These are phyloP conservation scores for Scedosporium dehoogii DNA, from an alignment of 2,329 filamentous ascomycete species.

Conservation along the genomic window DNA sequence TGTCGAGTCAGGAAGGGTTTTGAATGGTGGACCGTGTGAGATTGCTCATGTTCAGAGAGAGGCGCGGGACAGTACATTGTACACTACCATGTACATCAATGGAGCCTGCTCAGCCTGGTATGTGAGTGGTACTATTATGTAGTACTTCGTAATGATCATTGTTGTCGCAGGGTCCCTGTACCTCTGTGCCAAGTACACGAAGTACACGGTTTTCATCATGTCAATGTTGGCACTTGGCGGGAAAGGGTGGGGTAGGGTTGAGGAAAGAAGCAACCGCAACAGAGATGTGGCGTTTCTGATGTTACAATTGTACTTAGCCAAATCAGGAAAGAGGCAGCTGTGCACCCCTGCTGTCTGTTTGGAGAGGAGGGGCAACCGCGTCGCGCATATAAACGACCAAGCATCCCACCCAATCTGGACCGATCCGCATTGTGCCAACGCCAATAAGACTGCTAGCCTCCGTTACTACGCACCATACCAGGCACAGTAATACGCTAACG, in stretches of 20 bases:
- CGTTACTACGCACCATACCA: not conserved
- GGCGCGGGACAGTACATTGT: no score
- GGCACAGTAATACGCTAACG: not conserved
- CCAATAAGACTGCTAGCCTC: not conserved
- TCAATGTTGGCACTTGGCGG: not conserved
- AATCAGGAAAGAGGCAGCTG: slow-evolving; percentile 6
- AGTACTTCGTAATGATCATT: no score
- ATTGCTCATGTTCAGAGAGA: no score
- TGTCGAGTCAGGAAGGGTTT: no score
- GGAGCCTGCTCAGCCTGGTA: no score
- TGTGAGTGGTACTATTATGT: no score
- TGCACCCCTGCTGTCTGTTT: slow-evolving; percentile 3
- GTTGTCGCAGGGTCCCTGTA: no score
- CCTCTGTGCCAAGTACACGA: no score
- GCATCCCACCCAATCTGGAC: slow-evolving; percentile 23
- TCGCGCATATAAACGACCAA: slow-evolving; percentile 39
- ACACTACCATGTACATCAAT: no score
- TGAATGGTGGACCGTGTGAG: no score
- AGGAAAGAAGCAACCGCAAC: not conserved
- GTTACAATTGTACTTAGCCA: slow-evolving; percentile 2
- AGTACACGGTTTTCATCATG: not conserved
- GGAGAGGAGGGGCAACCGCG: slow-evolving; percentile 11
- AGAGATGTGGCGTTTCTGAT: not conserved
- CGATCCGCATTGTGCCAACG: not conserved
- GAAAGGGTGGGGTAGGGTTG: not conserved